These are phyloP conservation scores for Arctium lappa DNA, from an alignment of 129 eudicot genomes.

Conservation along the genomic window DNA sequence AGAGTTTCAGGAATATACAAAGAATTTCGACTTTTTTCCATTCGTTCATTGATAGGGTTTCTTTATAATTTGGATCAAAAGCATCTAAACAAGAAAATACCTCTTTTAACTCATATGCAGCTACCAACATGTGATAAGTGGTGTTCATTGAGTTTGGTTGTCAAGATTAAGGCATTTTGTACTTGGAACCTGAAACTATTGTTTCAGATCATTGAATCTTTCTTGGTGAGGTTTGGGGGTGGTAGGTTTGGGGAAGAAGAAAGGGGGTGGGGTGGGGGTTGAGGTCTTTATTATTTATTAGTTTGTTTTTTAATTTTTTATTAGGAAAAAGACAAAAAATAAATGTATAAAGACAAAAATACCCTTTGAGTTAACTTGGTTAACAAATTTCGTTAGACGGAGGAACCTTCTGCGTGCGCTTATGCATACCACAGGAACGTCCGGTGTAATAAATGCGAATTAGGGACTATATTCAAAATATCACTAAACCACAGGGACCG, in stretches of 20 bases:
- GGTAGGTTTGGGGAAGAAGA: background rate
- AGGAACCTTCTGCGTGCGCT: too few species aligned
- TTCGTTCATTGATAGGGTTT: constrained; percentile 50
- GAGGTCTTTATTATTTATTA: too few species aligned
- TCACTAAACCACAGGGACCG: too few species aligned
- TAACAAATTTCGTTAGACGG: too few species aligned
- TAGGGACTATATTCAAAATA: too few species aligned
- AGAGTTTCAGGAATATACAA: constrained; percentile 53
- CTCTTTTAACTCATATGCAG: constrained; percentile 81
- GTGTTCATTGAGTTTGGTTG: constrained; percentile 64
- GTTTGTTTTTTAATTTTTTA: too few species aligned
- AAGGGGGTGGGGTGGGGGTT: too few species aligned
- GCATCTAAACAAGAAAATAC: constrained; percentile 68
- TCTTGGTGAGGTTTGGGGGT: constrained; percentile 24
- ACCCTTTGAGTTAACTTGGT: too few species aligned
- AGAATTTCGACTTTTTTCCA: constrained; percentile 70
- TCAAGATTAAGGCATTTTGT: constrained; percentile 55
- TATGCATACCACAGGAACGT: too few species aligned
- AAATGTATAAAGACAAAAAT: too few species aligned
- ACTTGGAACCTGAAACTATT: constrained; percentile 70
- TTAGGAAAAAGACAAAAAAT: too few species aligned
- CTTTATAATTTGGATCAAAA: constrained; percentile 47
- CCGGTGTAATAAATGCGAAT: too few species aligned
- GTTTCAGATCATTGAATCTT: constrained; percentile 44
- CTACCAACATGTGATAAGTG: constrained; percentile 73